Conservation (phyloP, 2,329 filamentous ascomycete species). For the Aspergillus amoenus region DNA sequence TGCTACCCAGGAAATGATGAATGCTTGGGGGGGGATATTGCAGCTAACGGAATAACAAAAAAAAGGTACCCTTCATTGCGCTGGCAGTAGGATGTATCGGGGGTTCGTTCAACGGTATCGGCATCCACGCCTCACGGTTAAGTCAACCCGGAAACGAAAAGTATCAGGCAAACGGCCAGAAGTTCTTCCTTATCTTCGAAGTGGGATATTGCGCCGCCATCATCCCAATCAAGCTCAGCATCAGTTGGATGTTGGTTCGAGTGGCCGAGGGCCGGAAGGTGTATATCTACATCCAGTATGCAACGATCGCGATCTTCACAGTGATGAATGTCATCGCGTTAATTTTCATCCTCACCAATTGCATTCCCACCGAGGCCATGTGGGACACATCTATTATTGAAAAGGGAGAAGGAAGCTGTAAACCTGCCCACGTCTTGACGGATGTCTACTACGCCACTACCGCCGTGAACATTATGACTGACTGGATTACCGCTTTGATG, state of each 20-base stretch:
- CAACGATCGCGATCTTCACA: constrained; percentile 18
- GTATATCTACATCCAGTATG: constrained; percentile 24
- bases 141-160: constrained; percentile 17
- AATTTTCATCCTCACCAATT: constrained; percentile 25
- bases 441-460: constrained; percentile 26
- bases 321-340: constrained; percentile 25
- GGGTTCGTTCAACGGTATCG: constrained; percentile 27
- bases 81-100: constrained; percentile 21
- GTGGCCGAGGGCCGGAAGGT: constrained; percentile 23
- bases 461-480: constrained; percentile 26
- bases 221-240: constrained; percentile 28
- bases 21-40: too few species aligned
- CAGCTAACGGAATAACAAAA: not conserved
- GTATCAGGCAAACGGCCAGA: constrained; percentile 19
- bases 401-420: constrained; percentile 20
- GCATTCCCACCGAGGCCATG: constrained; percentile 21
- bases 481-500: constrained; percentile 26
- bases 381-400: constrained; percentile 18
- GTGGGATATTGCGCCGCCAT: constrained; percentile 27
- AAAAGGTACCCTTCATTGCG: constrained; percentile 20
- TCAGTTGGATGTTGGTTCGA: constrained; percentile 27
- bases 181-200: constrained; percentile 29
- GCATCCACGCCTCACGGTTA: constrained; percentile 15
- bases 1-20: too few species aligned
- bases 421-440: constrained; percentile 21